A percentile compares a stretch with the other conserved stretches of the same genome.
These are phyloP conservation scores for Leishmania tarentolae DNA, from an alignment of 208 protist species.

Conservation along the genomic window DNA sequence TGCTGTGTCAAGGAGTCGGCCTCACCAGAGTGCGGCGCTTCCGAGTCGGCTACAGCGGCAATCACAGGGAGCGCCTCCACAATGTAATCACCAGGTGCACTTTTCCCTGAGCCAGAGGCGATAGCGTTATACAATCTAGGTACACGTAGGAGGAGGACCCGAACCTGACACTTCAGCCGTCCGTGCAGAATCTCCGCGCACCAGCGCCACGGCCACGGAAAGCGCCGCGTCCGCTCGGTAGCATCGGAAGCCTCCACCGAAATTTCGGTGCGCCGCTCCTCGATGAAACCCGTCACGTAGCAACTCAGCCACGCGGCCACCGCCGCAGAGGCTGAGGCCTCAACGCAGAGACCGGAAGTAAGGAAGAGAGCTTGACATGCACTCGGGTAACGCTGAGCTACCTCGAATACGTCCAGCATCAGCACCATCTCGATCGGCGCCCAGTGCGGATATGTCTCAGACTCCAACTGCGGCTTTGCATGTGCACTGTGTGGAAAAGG, in stretches of 20 bases:
- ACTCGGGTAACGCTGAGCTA: slow-evolving; percentile 33
- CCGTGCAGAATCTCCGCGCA: neutral
- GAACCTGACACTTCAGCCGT: slow-evolving; percentile 4
- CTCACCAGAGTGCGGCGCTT: neutral
- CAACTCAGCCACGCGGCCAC: slow-evolving; percentile 22
- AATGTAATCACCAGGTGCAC: neutral
- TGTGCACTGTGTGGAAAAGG: neutral
- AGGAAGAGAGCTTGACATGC: slow-evolving; percentile 28
- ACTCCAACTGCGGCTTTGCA: neutral
- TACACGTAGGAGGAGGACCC: slow-evolving; percentile 19
- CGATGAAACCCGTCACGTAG: slow-evolving; percentile 1
- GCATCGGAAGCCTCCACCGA: neutral
- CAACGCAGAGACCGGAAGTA: slow-evolving; percentile 7
- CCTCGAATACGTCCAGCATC: slow-evolving; percentile 46
- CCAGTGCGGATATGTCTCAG: neutral
- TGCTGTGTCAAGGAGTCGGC: neutral
- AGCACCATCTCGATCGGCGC: slow-evolving; percentile 15
- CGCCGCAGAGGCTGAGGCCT: slow-evolving; percentile 18
- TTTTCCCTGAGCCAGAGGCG: slow-evolving; percentile 1
- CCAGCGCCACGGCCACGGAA: slow-evolving; percentile 5
- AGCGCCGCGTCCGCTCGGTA: neutral
- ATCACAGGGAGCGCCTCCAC: neutral
- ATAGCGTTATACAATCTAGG: slow-evolving; percentile 11
- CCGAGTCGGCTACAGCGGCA: neutral
- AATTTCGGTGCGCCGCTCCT: neutral